These are phyloP conservation scores for Haberlea rhodopensis DNA, from an alignment of 257 asterid genomes.

Conservation along the genomic window DNA sequence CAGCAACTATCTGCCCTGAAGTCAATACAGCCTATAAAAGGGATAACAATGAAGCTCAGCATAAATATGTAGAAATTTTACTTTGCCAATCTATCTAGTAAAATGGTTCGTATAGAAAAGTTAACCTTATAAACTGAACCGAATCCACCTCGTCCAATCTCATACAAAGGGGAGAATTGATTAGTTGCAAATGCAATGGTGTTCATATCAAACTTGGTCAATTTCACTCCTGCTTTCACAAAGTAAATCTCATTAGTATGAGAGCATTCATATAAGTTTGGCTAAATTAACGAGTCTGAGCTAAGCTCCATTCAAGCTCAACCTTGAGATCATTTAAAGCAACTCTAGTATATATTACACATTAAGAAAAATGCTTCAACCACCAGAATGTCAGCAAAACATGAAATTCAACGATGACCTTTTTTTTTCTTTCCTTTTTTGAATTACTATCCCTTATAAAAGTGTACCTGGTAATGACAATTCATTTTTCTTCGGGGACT, in stretches of 20 bases:
- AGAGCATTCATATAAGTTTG: not conserved
- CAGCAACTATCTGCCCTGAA: constrained; percentile 2
- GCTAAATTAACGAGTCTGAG: not conserved
- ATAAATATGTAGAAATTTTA: not conserved
- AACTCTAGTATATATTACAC: not conserved
- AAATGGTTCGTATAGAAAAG: not conserved
- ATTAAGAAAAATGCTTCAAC: not conserved
- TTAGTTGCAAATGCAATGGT: not conserved
- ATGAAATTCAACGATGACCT: not conserved
- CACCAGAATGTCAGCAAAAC: not conserved
- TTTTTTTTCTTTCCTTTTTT: not conserved
- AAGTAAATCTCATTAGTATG: not conserved
- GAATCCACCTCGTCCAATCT: not conserved
- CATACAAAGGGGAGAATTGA: not conserved
- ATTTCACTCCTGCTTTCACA: not conserved
- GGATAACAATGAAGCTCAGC: not conserved
- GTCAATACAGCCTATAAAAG: not conserved
- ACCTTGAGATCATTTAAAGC: not conserved
- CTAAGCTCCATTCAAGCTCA: not conserved
- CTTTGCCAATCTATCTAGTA: not conserved
- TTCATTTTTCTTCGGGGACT: not conserved
- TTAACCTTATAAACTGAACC: constrained; percentile 3
- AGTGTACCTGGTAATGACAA: not conserved
- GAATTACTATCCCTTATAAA: not conserved
- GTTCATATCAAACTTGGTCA: not conserved